Conservation (phyloP, 768 basidiomycete species). For the Cystobasidium tubakii region DNA sequence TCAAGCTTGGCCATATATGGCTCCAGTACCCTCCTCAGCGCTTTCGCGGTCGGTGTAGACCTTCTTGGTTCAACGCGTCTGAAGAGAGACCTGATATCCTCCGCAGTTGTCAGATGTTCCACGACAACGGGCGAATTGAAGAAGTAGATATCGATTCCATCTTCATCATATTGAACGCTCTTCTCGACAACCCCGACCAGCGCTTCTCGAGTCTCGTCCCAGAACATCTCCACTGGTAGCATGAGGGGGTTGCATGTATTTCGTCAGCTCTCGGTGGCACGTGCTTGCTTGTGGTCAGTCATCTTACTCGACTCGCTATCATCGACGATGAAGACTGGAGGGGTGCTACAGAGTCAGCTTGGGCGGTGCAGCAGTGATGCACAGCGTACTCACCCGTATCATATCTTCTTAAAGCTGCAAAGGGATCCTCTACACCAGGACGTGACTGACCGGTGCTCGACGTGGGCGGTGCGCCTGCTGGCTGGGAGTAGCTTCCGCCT, state of each 20-base stretch:
- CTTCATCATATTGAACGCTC: conserved; percentile 31
- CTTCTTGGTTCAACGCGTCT: conserved; percentile 38
- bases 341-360: not conserved
- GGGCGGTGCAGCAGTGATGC: too few species aligned
- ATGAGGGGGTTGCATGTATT: too few species aligned
- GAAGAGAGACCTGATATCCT: conserved; percentile 40
- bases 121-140: conserved; percentile 37
- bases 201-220: conserved; percentile 35
- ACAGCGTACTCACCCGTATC: conserved; percentile 37
- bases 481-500: conserved; percentile 9
- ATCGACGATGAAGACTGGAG: conserved; percentile 34
- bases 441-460: not conserved
- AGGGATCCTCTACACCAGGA: conserved; percentile 34
- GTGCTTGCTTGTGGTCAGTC: not conserved
- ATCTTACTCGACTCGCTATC: conserved; percentile 35
- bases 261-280: not conserved
- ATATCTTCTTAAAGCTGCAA: conserved; percentile 36
- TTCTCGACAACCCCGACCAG: conserved; percentile 28
- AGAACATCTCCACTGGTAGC: conserved; percentile 37
- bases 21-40: conserved; percentile 39
- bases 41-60: conserved; percentile 39
- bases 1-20: conserved; percentile 40
- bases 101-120: conserved; percentile 1
- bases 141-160: conserved; percentile 39
- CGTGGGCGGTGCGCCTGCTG: conserved; percentile 28